Conservation (phyloP, 1,139 yeast species). For the Meyerozyma guilliermondii region DNA sequence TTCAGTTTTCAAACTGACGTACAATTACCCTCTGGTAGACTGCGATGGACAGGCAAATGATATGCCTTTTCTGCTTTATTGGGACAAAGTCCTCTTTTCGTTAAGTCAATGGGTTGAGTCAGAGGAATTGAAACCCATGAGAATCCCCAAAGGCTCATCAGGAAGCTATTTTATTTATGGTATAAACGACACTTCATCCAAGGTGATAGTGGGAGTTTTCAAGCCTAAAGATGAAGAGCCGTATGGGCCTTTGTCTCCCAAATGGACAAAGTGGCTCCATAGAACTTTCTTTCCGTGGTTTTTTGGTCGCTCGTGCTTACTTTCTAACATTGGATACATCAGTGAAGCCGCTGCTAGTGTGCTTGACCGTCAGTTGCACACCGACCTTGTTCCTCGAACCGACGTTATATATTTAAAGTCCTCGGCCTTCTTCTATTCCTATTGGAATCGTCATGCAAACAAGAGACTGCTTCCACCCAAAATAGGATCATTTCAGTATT, state of each 20-base stretch:
- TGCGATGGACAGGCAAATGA: constrained; percentile 16
- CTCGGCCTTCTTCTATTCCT: constrained; percentile 50
- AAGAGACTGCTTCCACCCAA: constrained; percentile 37
- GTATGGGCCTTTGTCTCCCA: constrained; percentile 72
- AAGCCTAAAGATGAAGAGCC: constrained; percentile 83
- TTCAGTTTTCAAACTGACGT: constrained; percentile 26
- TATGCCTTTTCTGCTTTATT: constrained; percentile 9
- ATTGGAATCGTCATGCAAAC: constrained; percentile 37
- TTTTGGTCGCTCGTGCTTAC: constrained; percentile 68
- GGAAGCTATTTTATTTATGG: constrained; percentile 63
- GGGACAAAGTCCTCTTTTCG: constrained; percentile 2
- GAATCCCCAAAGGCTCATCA: constrained; percentile 64
- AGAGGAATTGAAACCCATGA: constrained; percentile 32
- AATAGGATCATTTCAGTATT: constrained; percentile 65
- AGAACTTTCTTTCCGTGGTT: constrained; percentile 72
- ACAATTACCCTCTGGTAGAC: constrained; percentile 15
- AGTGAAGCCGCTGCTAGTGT: constrained; percentile 71
- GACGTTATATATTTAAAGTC: constrained; percentile 53
- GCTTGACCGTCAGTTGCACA: constrained; percentile 54
- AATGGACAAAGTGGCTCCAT: constrained; percentile 79
- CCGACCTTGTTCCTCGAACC: constrained; percentile 63
- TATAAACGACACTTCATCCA: constrained; percentile 17
- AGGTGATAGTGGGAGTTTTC: constrained; percentile 48
- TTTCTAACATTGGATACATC: constrained; percentile 68
- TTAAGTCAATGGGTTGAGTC: constrained; percentile 34